Percentiles rank a stretch among this genome's conserved stretches.
Evolutionary conservation across 495 filamentous ascomycete species (phyloP).

Genomic region (Penicillium cinerascens): DNA sequence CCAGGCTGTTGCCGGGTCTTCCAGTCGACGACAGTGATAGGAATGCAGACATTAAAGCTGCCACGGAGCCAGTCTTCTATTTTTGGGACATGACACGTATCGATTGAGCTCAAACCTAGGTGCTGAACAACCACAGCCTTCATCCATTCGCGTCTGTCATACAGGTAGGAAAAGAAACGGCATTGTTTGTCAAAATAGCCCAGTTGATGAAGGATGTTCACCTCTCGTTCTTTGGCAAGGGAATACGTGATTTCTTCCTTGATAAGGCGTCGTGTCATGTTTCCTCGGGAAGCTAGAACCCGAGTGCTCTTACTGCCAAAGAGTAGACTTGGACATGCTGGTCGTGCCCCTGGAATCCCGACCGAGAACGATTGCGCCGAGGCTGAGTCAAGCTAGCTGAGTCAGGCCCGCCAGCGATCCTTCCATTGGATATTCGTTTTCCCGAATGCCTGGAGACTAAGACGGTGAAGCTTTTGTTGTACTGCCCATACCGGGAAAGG

Average conservation of each 20-base stretch:
- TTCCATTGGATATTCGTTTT: too few relatives aligned
- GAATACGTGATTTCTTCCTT: neutral
- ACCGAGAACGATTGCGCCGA: too few relatives aligned
- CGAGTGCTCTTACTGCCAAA: too few relatives aligned
- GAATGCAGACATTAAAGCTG: conserved; percentile 44
- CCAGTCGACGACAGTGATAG: neutral
- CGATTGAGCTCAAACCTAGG: neutral
- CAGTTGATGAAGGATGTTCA: conserved; percentile 1
- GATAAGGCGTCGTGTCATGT: neutral
- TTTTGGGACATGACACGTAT: conserved; percentile 17
- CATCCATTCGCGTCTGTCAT: conserved; percentile 1
- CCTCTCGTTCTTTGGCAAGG: neutral
- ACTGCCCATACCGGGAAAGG: too few relatives aligned
- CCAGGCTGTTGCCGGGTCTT: too few relatives aligned
- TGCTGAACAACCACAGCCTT: neutral
- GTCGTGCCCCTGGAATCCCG: too few relatives aligned
- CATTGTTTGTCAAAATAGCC: neutral
- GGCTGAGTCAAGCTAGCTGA: too few relatives aligned
- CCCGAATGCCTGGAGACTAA: too few relatives aligned
- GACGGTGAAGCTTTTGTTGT: too few relatives aligned
- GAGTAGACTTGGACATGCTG: too few relatives aligned
- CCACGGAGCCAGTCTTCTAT: conserved; percentile 34
- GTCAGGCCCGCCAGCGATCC: too few relatives aligned
- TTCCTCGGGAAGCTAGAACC: too few relatives aligned
- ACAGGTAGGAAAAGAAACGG: neutral